These are phyloP conservation scores for Naegleria fowleri DNA, from an alignment of 208 protist species.

Conservation along the genomic window DNA sequence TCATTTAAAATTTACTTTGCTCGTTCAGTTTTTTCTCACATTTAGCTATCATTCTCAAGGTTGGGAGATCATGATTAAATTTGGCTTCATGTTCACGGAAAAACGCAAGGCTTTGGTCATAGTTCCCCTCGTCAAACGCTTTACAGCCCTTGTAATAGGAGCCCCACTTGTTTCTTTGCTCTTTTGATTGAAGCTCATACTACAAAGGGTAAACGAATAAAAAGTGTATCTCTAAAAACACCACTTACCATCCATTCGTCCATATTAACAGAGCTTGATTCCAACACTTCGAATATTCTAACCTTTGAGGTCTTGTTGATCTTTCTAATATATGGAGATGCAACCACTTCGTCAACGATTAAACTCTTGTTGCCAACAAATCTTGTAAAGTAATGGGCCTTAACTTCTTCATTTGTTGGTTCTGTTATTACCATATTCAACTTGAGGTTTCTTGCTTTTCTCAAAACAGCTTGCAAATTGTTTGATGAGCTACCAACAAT, in stretches of 20 bases:
- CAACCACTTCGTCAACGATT: neutral
- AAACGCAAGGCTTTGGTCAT: neutral
- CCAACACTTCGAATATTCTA: neutral
- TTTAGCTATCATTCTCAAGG: neutral
- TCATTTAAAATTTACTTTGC: no score
- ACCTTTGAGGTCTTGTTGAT: neutral
- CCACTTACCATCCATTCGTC: neutral
- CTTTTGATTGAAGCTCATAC: neutral
- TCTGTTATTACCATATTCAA: neutral
- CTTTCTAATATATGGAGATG: neutral
- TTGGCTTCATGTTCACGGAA: neutral
- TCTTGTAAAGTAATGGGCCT: neutral
- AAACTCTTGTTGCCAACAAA: neutral
- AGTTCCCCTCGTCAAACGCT: neutral
- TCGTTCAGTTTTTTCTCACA: neutral
- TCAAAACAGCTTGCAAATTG: neutral
- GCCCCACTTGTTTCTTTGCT: neutral
- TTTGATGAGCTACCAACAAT: neutral
- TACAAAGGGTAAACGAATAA: no score
- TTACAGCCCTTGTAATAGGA: neutral
- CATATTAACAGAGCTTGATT: neutral
- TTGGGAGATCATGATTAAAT: neutral
- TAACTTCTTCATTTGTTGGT: neutral
- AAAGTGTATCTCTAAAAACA: no score
- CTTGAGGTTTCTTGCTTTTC: neutral